Evolutionary conservation across 2,329 filamentous ascomycete species (phyloP).

Genomic region (Rutstroemia sp.): DNA sequence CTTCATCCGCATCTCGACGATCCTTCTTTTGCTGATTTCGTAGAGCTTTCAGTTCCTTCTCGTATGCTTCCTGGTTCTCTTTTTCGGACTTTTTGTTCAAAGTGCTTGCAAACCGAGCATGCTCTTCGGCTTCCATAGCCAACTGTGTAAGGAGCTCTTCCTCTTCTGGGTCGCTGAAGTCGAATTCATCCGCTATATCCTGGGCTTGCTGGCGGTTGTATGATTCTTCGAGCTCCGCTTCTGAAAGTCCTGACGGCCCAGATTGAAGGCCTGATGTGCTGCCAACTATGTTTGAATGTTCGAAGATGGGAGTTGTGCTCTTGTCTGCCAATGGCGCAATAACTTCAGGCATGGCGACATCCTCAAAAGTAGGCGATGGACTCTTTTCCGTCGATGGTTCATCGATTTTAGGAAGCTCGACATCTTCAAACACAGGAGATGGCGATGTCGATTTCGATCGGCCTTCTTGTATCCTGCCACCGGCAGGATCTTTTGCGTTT

Average conservation of each 20-base stretch:
- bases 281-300: slow-evolving; percentile 19
- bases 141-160: slow-evolving; percentile 82
- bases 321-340: slow-evolving; percentile 14
- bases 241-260: background rate
- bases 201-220: slow-evolving; percentile 20
- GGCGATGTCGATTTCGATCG: slow-evolving; percentile 28
- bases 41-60: slow-evolving; percentile 77
- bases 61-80: slow-evolving; percentile 72
- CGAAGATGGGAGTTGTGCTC: slow-evolving; percentile 20
- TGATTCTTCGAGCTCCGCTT: slow-evolving; percentile 12
- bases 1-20: slow-evolving; percentile 89
- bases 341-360: slow-evolving; percentile 33
- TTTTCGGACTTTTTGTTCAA: slow-evolving; percentile 68
- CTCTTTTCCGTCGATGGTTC: slow-evolving; percentile 8
- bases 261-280: slow-evolving; percentile 1
- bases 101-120: slow-evolving; percentile 83
- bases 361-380: slow-evolving; percentile 39
- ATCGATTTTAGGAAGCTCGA: slow-evolving; percentile 29
- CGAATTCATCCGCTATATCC: slow-evolving; percentile 42
- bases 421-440: slow-evolving; percentile 45
- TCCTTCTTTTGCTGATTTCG: slow-evolving; percentile 96
- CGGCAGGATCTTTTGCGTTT: background rate
- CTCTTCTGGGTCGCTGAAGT: slow-evolving; percentile 82
- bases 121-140: slow-evolving; percentile 85
- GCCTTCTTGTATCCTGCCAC: background rate